Evolutionary conservation across 257 asterid species (phyloP).

Genomic region (Jasminum sambac): DNA sequence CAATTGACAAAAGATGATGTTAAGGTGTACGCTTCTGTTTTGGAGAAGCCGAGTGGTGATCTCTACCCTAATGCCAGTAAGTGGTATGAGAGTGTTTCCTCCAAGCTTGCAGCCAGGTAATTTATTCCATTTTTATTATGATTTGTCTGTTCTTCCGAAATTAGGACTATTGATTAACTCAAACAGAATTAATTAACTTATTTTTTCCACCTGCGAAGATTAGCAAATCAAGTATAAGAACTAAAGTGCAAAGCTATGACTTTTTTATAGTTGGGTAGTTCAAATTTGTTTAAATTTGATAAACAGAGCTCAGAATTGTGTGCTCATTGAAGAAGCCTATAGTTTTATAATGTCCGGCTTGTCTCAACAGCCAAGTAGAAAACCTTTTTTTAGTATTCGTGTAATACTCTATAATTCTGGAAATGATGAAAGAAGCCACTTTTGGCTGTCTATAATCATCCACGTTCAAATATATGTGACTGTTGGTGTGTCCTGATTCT

Average conservation of each 20-base stretch:
- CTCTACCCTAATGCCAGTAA: slow-evolving; percentile 67
- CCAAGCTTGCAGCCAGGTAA: slow-evolving; percentile 66
- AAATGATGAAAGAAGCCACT: background rate
- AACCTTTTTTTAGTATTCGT: background rate
- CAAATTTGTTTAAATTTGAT: background rate
- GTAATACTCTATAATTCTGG: background rate
- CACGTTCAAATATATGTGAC: background rate
- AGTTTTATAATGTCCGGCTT: background rate
- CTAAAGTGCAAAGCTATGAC: background rate
- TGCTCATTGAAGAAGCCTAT: background rate
- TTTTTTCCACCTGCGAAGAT: background rate
- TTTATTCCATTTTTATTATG: background rate
- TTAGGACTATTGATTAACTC: background rate
- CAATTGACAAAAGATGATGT: slow-evolving; percentile 70
- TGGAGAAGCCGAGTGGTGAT: slow-evolving; percentile 60
- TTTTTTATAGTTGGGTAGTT: background rate
- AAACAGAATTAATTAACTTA: background rate
- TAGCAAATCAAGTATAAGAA: background rate
- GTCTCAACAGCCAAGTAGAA: background rate
- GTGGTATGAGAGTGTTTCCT: slow-evolving; percentile 71
- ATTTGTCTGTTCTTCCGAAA: background rate
- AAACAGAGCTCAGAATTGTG: background rate
- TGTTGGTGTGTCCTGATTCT: background rate
- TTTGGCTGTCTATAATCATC: background rate
- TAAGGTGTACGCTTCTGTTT: slow-evolving; percentile 65